A percentile compares a stretch with the other conserved stretches of the same genome.
Conservation (phyloP, 1,139 yeast genomes). For the Protomyces gravidus region DNA sequence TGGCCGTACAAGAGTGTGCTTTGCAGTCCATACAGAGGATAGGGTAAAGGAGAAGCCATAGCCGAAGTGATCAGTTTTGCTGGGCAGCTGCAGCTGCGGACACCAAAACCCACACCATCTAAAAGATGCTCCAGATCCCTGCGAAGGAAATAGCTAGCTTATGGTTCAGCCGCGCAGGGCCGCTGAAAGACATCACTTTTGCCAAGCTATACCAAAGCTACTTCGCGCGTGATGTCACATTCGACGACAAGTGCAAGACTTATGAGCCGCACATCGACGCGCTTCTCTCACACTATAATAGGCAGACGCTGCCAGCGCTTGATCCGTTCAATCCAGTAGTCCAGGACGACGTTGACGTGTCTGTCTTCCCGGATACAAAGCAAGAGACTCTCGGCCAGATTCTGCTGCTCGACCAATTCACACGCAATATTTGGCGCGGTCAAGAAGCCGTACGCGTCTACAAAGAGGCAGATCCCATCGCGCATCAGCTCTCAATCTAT, state of each 20-base stretch:
- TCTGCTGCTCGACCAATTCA: slow-evolving; percentile 12
- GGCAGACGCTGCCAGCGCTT: not conserved
- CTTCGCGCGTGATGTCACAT: slow-evolving; percentile 2
- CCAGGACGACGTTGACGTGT: not conserved
- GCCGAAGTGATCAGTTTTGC: too few relatives aligned
- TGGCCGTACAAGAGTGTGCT: too few relatives aligned
- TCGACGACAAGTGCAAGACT: slow-evolving; percentile 5
- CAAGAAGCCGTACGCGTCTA: slow-evolving; percentile 7
- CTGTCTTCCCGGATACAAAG: not conserved
- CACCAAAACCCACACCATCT: not conserved
- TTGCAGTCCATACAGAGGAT: too few relatives aligned
- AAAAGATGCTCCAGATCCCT: not conserved
- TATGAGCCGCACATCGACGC: slow-evolving; percentile 5
- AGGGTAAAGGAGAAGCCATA: too few relatives aligned
- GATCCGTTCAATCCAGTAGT: not conserved
- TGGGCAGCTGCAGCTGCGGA: too few relatives aligned
- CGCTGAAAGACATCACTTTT: not conserved
- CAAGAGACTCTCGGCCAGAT: slow-evolving; percentile 2
- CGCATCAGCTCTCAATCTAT: not conserved
- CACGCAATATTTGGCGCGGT: slow-evolving; percentile 22
- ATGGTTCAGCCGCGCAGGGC: not conserved
- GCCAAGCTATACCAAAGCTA: slow-evolving; percentile 1
- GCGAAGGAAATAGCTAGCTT: not conserved
- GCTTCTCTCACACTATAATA: not conserved
- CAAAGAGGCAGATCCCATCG: slow-evolving; percentile 4